These are phyloP conservation scores for Coffea canephora DNA, from an alignment of 257 asterid species.

Conservation along the genomic window DNA sequence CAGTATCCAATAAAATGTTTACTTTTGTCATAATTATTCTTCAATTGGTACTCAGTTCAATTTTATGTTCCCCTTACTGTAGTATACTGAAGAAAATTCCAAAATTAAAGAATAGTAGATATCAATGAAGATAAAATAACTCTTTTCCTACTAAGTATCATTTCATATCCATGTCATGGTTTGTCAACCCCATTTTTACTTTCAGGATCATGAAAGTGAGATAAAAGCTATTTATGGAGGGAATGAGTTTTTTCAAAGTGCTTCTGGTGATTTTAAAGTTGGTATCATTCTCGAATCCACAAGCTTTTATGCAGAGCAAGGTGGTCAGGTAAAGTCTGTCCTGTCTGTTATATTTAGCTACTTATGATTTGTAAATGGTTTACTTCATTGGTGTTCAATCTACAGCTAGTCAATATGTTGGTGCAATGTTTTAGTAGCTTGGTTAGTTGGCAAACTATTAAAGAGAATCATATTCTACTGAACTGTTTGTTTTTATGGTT, in stretches of 20 bases:
- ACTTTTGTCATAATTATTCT: background rate
- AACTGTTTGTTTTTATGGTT: background rate
- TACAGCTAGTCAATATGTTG: background rate
- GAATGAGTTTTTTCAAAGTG: conserved; percentile 65
- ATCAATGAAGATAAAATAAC: background rate
- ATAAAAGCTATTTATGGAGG: conserved; percentile 89
- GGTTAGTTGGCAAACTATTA: background rate
- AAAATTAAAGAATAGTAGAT: background rate
- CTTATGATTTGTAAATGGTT: background rate
- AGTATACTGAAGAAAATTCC: background rate
- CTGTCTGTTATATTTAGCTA: background rate
- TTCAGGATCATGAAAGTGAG: conserved; percentile 76
- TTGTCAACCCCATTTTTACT: conserved; percentile 7
- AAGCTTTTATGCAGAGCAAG: conserved; percentile 98
- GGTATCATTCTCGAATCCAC: conserved; percentile 83
- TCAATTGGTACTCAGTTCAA: background rate
- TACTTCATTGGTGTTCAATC: background rate
- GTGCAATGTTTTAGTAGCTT: background rate
- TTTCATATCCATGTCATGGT: background rate
- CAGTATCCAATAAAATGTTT: background rate
- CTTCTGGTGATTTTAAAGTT: conserved; percentile 63
- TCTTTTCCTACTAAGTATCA: background rate
- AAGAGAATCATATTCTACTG: background rate
- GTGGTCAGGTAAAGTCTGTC: conserved; percentile 82
- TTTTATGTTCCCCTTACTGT: background rate